Base-by-base conservation (phyloP, 2,329 filamentous ascomycete genomes). In the Pseudogymnoascus sp. region DNA sequence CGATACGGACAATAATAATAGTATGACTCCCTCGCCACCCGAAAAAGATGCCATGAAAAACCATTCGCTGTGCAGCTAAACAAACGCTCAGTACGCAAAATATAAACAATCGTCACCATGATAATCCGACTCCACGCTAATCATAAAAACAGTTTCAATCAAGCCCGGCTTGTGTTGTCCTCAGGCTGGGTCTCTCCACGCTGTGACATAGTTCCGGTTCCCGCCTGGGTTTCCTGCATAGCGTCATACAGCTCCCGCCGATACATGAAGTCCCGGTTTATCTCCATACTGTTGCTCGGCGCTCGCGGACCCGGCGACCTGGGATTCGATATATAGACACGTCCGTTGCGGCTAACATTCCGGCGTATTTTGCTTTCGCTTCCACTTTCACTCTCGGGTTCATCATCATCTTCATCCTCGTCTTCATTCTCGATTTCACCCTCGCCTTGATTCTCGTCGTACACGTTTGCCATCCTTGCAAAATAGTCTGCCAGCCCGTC, bases 401-500 rank as follows among this genome's bases (percentile, higher is more conserved):
- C 66, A 5, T 63, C 58, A 19, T 68, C 67, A 33, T 70, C 23
- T 9, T 22, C 12, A 11, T 58, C 38, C n/a, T 35, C n/a, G 62
- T 22, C 23, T 9, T 22, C 12, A 11, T 58, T 35, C n/a, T 35
- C n/a, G 62, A 64, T 36, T 38, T 25, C 28, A 59, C 4, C 41
- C 12, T 5, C 66, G 65, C 39, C 33, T 60, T 30, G 61, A 45
- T 30, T 14, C 23, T 61, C 6, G 35, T 28, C 25, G 49, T 9
- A 63, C 8, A 9, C 49, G 11, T 86, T 82, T 1, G 83, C 83
- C 45, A 88, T 73, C 14, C 87, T 80, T 2, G 82, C 76, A 72
- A 91, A 91, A 70, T 91, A 91, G 69, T 90, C 88, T 12, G 85
- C 83, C 19, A 90, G 73, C 2, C 80, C 62, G 80, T 85, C 55